Percentiles rank a stretch among this genome's conserved stretches.
These are phyloP conservation scores for Irpex sp. DNA, from an alignment of 1,284 basidiomycete species.

Conservation along the genomic window DNA sequence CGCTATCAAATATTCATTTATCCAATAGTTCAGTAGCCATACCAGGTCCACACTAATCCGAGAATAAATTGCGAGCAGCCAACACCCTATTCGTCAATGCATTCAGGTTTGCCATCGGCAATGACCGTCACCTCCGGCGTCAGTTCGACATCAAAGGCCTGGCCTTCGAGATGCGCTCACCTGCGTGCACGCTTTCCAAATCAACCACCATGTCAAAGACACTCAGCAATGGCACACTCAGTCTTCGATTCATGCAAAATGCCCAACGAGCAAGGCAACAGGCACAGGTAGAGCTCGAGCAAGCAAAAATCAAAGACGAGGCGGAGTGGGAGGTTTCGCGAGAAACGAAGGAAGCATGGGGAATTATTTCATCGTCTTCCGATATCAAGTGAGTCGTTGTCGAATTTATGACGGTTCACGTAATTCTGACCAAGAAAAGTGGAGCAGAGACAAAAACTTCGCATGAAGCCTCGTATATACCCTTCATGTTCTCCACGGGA, in stretches of 20 bases:
- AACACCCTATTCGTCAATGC: conserved; percentile 82
- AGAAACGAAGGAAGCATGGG: conserved; percentile 58
- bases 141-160: conserved; percentile 86
- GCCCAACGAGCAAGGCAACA: conserved; percentile 53
- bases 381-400: conserved; percentile 28
- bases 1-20: background rate
- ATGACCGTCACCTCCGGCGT: conserved; percentile 81
- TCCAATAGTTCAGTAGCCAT: background rate
- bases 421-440: background rate
- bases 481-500: conserved; percentile 52
- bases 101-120: conserved; percentile 86
- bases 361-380: conserved; percentile 24
- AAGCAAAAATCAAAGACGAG: conserved; percentile 61
- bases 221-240: conserved; percentile 64
- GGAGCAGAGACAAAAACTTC: conserved; percentile 28
- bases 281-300: conserved; percentile 46
- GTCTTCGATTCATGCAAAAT: conserved; percentile 76
- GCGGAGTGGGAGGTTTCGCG: conserved; percentile 65
- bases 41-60: conserved; percentile 14
- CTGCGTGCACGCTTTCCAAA: conserved; percentile 27
- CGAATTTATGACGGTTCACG: conserved; percentile 9
- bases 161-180: conserved; percentile 77
- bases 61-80: conserved; percentile 71
- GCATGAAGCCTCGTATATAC: conserved; percentile 68
- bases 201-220: conserved; percentile 45